Evolutionary conservation across 2,329 filamentous ascomycete species (phyloP).

Genomic region (Phialophora expanda): DNA sequence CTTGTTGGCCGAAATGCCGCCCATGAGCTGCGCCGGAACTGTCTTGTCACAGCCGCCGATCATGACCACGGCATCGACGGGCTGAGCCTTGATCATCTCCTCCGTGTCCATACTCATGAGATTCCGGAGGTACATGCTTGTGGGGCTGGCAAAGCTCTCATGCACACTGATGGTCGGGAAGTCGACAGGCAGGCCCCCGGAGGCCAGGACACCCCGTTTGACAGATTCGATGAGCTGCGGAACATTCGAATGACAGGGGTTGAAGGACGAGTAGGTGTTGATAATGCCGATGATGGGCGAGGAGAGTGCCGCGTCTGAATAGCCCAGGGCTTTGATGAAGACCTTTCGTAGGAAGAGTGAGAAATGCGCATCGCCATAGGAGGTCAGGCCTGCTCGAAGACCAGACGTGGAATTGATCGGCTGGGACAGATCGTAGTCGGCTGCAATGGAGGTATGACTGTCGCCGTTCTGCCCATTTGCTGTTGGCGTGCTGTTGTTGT

Average conservation of each 20-base stretch:
- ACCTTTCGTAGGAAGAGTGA: conserved; percentile 75
- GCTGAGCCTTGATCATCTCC: conserved; percentile 76
- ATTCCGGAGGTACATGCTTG: conserved; percentile 76
- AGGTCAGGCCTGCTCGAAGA: conserved; percentile 67
- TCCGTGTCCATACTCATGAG: conserved; percentile 81
- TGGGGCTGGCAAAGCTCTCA: conserved; percentile 71
- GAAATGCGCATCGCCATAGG: conserved; percentile 76
- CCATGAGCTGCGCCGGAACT: conserved; percentile 75
- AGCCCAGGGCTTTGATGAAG: conserved; percentile 77
- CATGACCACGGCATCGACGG: conserved; percentile 69
- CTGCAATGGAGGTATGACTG: conserved; percentile 8
- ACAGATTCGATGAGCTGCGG: conserved; percentile 73
- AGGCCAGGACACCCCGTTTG: conserved; percentile 70
- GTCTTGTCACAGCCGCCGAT: conserved; percentile 79
- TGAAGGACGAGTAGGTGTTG: conserved; percentile 75
- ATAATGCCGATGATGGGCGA: conserved; percentile 75
- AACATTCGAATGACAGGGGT: conserved; percentile 74
- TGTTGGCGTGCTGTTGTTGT: neutral
- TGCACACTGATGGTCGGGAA: conserved; percentile 76
- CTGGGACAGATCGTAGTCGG: conserved; percentile 64
- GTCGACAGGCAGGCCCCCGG: conserved; percentile 70
- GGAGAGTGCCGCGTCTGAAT: conserved; percentile 72
- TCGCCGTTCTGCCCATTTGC: neutral
- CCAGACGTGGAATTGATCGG: conserved; percentile 60
- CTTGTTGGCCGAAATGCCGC: conserved; percentile 75